These are phyloP conservation scores for Penicillium nordicum DNA, from an alignment of 2,329 filamentous ascomycete species.

Conservation along the genomic window DNA sequence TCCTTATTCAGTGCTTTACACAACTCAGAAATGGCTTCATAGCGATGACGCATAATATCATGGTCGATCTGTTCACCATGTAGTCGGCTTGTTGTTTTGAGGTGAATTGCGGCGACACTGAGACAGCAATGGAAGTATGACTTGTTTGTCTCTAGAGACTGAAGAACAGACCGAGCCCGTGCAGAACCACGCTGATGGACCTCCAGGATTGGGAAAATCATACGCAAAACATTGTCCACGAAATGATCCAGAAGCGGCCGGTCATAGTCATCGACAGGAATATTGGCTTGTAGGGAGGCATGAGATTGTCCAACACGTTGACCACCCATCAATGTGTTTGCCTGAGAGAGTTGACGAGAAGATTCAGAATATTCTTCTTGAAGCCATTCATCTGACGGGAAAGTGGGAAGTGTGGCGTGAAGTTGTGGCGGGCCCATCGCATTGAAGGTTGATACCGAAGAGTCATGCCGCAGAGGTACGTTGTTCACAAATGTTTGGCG, in stretches of 20 bases:
- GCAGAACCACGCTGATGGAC: conserved; percentile 82
- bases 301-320: conserved; percentile 41
- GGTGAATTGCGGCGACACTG: conserved; percentile 86
- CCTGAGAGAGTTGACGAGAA: conserved; percentile 34
- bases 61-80: conserved; percentile 73
- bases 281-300: conserved; percentile 63
- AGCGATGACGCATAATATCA: conserved; percentile 91
- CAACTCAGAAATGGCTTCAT: conserved; percentile 73
- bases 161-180: conserved; percentile 76
- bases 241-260: conserved; percentile 87
- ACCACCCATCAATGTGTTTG: conserved; percentile 23
- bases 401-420: conserved; percentile 62
- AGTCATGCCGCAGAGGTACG: conserved; percentile 78
- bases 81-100: conserved; percentile 69
- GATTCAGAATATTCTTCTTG: conserved; percentile 68
- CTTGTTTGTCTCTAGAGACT: conserved; percentile 85
- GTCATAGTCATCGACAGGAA: conserved; percentile 85
- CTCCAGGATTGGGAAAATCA: conserved; percentile 89
- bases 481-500: conserved; percentile 91
- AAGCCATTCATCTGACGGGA: conserved; percentile 66
- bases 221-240: conserved; percentile 77
- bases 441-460: conserved; percentile 86
- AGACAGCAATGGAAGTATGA: conserved; percentile 94
- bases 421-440: conserved; percentile 78
- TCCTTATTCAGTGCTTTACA: conserved; percentile 78